Percentiles rank a stretch among this genome's conserved stretches.
Evolutionary conservation across 1,139 yeast species (phyloP).

Genomic region (Candida neerlandica): DNA sequence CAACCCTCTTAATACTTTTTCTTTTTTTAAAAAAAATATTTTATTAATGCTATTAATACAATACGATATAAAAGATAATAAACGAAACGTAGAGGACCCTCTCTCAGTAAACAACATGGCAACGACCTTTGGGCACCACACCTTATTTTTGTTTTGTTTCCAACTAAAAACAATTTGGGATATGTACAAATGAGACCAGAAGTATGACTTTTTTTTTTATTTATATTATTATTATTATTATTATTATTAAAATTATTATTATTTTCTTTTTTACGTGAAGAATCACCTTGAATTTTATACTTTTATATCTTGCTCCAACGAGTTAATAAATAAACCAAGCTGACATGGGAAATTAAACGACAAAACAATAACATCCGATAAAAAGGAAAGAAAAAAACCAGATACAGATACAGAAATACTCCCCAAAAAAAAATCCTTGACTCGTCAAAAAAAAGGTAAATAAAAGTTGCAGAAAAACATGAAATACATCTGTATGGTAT

Average conservation of each 20-base stretch:
- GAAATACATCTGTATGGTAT: too few species aligned
- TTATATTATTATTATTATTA: too few species aligned
- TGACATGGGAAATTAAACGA: background rate
- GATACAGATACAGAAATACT: background rate
- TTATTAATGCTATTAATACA: background rate
- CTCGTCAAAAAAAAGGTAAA: too few species aligned
- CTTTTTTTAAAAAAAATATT: background rate
- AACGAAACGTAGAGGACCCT: background rate
- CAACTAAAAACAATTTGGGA: too few species aligned
- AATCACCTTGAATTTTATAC: background rate
- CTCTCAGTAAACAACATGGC: background rate
- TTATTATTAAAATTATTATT: too few species aligned
- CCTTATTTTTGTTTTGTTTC: too few species aligned
- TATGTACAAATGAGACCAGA: too few species aligned
- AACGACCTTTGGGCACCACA: too few species aligned
- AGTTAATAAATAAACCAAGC: background rate
- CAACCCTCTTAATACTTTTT: background rate
- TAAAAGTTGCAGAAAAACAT: too few species aligned
- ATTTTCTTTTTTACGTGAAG: background rate
- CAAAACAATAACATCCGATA: background rate
- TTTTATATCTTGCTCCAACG: too few species aligned
- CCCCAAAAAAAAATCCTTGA: too few species aligned
- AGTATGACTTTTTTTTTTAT: background rate
- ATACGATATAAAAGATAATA: background rate
- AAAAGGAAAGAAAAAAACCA: background rate